Percentiles rank a stretch among this genome's conserved stretches.
phyloP scores from a whole-genome alignment of 2,329 filamentous ascomycete genomes.

The Penicillium italicum region DNA sequence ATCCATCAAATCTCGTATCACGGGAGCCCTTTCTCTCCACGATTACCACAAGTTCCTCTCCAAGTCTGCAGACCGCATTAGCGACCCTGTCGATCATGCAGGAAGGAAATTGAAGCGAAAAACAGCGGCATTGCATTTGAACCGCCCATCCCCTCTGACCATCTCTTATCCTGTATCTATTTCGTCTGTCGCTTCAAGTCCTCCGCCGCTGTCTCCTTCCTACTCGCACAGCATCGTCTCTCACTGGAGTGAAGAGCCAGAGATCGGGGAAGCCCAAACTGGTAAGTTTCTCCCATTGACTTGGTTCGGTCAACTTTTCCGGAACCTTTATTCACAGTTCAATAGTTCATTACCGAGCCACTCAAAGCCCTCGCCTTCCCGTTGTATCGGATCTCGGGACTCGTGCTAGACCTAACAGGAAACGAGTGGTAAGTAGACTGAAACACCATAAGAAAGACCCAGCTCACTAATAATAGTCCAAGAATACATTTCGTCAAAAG shows the following conservation, averaged over 20 bases:
- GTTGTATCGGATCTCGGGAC: slow-evolving; percentile 20
- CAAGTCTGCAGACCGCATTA: slow-evolving; percentile 21
- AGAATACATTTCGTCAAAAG: slow-evolving; percentile 35
- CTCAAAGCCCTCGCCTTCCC: slow-evolving; percentile 18
- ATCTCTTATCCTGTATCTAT: slow-evolving; percentile 25
- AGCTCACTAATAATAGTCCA: slow-evolving; percentile 12
- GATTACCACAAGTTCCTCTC: slow-evolving; percentile 38
- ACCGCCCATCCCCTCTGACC: slow-evolving; percentile 16
- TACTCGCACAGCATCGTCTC: slow-evolving; percentile 35
- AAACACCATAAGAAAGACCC: slow-evolving; percentile 14
- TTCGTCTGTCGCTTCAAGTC: slow-evolving; percentile 33
- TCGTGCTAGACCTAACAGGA: slow-evolving; percentile 24
- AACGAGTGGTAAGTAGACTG: slow-evolving; percentile 24
- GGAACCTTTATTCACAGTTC: slow-evolving; percentile 7
- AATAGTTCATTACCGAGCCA: slow-evolving; percentile 1
- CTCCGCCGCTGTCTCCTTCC: slow-evolving; percentile 38
- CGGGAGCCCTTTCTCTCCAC: slow-evolving; percentile 33
- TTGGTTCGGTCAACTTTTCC: neutral
- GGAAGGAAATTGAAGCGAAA: slow-evolving; percentile 34
- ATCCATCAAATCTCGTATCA: slow-evolving; percentile 18
- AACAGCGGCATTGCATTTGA: slow-evolving; percentile 33
- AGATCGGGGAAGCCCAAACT: slow-evolving; percentile 22
- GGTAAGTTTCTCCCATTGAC: slow-evolving; percentile 12
- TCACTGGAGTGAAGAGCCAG: slow-evolving; percentile 29
- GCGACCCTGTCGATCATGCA: slow-evolving; percentile 26